Percentiles rank a stretch among this genome's conserved stretches.
These are phyloP conservation scores for Ceratorhiza oryzae-sativae DNA, from an alignment of 1,284 basidiomycete species.

Conservation along the genomic window DNA sequence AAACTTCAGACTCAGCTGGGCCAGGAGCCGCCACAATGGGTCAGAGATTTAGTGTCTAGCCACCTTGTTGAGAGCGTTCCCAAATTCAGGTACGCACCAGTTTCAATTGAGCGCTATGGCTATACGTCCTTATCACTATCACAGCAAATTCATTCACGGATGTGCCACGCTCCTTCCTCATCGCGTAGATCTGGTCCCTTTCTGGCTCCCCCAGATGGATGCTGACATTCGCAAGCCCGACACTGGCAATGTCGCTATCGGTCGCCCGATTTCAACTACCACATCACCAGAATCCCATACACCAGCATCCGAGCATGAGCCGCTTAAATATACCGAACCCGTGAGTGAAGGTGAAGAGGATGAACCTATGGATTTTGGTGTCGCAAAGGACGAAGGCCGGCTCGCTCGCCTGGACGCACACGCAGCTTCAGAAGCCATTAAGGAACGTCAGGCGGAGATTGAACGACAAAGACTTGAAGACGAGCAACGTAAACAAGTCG, in stretches of 20 bases:
- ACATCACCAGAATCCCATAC: slow-evolving; percentile 60
- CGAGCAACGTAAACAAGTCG: slow-evolving; percentile 42
- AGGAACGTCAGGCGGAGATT: slow-evolving; percentile 80
- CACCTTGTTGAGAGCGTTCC: slow-evolving; percentile 94
- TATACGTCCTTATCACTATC: not conserved
- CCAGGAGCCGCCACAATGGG: slow-evolving; percentile 96
- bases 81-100: slow-evolving; percentile 74
- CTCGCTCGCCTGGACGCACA: slow-evolving; percentile 75
- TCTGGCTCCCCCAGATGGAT: slow-evolving; percentile 99
- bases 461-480: slow-evolving; percentile 46
- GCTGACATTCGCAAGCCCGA: slow-evolving; percentile 91
- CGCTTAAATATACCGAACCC: slow-evolving; percentile 76
- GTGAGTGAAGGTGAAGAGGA: slow-evolving; percentile 92
- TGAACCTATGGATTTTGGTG: slow-evolving; percentile 69
- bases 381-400: slow-evolving; percentile 79
- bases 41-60: slow-evolving; percentile 91
- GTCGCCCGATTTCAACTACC: slow-evolving; percentile 64
- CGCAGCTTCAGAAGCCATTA: slow-evolving; percentile 79
- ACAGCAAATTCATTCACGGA: slow-evolving; percentile 96
- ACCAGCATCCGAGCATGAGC: slow-evolving; percentile 52
- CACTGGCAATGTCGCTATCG: slow-evolving; percentile 74
- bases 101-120: not conserved
- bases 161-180: slow-evolving; percentile 93
- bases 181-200: slow-evolving; percentile 96
- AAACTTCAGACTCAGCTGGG: slow-evolving; percentile 97